Conservation (phyloP, 805 yeast genomes). For the Saccharomycopsis synnaedendra region DNA sequence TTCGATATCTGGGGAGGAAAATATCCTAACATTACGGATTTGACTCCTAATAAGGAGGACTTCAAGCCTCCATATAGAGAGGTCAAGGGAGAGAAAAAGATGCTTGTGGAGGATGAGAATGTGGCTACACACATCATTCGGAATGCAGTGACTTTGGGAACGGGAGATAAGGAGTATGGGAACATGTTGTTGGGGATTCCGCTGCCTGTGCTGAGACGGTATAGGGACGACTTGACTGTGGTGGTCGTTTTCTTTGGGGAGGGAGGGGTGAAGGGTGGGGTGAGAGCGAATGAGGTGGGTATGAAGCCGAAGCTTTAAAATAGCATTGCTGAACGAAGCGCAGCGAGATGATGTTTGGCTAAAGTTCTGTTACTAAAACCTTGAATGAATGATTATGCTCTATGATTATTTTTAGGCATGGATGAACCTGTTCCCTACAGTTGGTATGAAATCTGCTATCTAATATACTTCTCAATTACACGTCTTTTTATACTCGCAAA, state of each 20-base stretch:
- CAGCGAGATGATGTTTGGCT: too few species aligned
- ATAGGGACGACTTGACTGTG: constrained; percentile 92
- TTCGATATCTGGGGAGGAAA: background rate
- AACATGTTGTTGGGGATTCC: constrained; percentile 86
- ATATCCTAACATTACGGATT: constrained; percentile 51
- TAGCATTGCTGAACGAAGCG: too few species aligned
- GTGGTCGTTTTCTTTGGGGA: constrained; percentile 90
- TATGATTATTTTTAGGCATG: background rate
- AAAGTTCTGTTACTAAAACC: background rate
- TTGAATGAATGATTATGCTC: background rate
- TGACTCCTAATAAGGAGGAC: constrained; percentile 44
- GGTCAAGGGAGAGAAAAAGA: constrained; percentile 29
- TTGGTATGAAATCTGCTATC: background rate
- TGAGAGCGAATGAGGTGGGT: too few species aligned
- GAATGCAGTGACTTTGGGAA: constrained; percentile 80
- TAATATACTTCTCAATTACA: background rate
- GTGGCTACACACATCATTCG: constrained; percentile 89
- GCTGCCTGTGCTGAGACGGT: constrained; percentile 79
- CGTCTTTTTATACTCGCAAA: too few species aligned
- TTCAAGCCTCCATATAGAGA: constrained; percentile 70
- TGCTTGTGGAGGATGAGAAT: constrained; percentile 67
- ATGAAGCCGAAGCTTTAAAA: too few species aligned
- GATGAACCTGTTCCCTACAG: background rate
- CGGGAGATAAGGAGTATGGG: constrained; percentile 79
- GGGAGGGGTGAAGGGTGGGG: constrained; percentile 23